phyloP scores from a whole-genome alignment of 2,329 filamentous ascomycete genomes.

The Colletotrichum gigasporum region DNA sequence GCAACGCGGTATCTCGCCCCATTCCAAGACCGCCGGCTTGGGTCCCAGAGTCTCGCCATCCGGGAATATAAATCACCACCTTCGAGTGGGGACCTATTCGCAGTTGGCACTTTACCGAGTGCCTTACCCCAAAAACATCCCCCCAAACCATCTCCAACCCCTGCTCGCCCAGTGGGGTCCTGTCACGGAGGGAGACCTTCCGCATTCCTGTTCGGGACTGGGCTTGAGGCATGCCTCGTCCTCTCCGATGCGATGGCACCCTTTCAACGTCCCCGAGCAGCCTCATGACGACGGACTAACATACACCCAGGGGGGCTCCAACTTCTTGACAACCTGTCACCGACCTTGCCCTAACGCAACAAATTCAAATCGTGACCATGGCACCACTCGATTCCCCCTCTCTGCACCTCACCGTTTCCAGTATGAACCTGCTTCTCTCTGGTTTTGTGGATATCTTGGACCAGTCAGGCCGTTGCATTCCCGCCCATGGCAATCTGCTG shows the following conservation, averaged over 20 bases:
- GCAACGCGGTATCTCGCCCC: conserved; percentile 7
- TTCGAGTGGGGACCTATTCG: not conserved
- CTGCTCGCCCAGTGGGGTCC: conserved; percentile 12
- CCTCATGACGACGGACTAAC: conserved; percentile 4
- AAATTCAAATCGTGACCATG: not conserved
- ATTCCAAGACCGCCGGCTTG: not conserved
- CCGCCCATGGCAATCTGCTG: not conserved
- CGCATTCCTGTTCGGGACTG: conserved; percentile 2
- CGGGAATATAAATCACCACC: conserved; percentile 27
- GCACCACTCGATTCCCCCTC: too few relatives aligned
- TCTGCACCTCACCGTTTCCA: conserved; percentile 13
- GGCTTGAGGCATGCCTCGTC: not conserved
- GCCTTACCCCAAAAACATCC: conserved; percentile 16
- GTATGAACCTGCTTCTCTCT: not conserved
- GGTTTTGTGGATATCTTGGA: not conserved
- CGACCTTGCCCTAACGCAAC: not conserved
- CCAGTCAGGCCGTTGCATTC: conserved; percentile 10
- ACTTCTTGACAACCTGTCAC: not conserved
- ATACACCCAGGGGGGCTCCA: too few relatives aligned
- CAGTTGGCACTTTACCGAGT: too few relatives aligned
- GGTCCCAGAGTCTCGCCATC: not conserved
- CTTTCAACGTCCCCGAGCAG: not conserved
- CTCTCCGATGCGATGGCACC: conserved; percentile 9
- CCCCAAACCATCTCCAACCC: not conserved
- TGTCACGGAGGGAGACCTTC: conserved; percentile 17